Evolutionary conservation across 2,329 filamentous ascomycete species (phyloP).

Genomic region (Colletotrichum truncatum): DNA sequence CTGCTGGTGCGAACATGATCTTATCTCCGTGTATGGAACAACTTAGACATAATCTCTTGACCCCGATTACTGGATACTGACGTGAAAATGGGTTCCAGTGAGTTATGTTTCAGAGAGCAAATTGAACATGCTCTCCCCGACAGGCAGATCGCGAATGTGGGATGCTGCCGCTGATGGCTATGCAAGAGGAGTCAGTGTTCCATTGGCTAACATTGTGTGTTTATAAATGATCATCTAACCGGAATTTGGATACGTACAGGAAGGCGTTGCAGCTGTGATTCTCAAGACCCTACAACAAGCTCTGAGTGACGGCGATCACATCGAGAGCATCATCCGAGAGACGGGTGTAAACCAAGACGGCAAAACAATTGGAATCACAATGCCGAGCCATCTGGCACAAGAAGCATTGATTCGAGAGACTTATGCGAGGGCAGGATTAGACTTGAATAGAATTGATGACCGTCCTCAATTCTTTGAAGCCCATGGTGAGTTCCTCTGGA

Average conservation of each 20-base stretch:
- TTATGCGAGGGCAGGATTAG: slow-evolving; percentile 33
- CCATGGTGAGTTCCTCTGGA: slow-evolving; percentile 45
- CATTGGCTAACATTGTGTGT: slow-evolving; percentile 15
- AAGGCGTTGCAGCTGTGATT: slow-evolving; percentile 56
- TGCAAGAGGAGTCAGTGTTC: slow-evolving; percentile 60
- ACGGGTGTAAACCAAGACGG: no score
- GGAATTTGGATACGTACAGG: slow-evolving; percentile 59
- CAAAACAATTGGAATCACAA: no score
- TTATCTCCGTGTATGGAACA: background rate
- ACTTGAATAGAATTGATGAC: slow-evolving; percentile 21
- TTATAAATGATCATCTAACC: background rate
- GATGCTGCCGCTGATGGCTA: slow-evolving; percentile 59
- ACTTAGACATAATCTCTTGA: slow-evolving; percentile 11
- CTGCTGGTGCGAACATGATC: slow-evolving; percentile 38
- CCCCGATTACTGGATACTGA: background rate
- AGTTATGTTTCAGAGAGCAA: background rate
- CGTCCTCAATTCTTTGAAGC: no score
- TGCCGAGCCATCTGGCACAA: slow-evolving; percentile 43
- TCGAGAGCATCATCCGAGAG: no score
- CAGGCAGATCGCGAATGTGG: slow-evolving; percentile 47
- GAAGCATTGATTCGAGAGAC: slow-evolving; percentile 35
- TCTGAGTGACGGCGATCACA: no score
- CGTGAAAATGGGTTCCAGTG: background rate
- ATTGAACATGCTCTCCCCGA: slow-evolving; percentile 45
- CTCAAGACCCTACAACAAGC: no score